Base-by-base conservation (phyloP, 1,139 yeast species). In the Keqinozyma sinolaborantium region DNA sequence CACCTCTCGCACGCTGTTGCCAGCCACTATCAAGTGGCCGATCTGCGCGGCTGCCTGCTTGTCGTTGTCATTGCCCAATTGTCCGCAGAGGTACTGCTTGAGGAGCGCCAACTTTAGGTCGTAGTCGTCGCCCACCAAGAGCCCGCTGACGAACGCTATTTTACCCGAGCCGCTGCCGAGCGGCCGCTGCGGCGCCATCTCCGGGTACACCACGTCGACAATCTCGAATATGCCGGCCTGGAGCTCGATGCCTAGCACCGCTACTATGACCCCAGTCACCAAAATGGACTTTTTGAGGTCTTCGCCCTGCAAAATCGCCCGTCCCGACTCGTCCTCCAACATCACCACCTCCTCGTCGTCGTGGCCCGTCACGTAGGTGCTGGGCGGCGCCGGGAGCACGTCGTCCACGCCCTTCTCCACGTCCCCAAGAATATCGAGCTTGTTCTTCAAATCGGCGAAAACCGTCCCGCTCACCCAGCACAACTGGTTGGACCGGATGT, bases 391-490 rank as follows among this genome's bases (percentile, higher is more conserved):
- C 2, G 77, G 77, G 28, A 75, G 54, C 20, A 70, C 70, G 28
- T 76, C 81, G 44, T 76, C 80, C 24, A 58, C 55, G 12, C 76
- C 77, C 12, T 60, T 73, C 27, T 84, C 79, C 11, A 90, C 92
- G 42, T 92, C 97, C 30, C 78, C 76, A 34, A 94, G 61, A 30
- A 92, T 82, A 50, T 88, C 83, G 8, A 95, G 87, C 52, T 92
- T 92, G 51, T 78, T 77, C 49, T 77, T 79, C 79, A 87, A 73
- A 39, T 90, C 96, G 47, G 87, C 74, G 48, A 83, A 88, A 0
- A 90, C 70, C 0, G 97, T 86, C 2, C 98, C 99, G 23, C 84
- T 70, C n/a, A 87, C 81, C 95, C 95, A 92, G 40, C 88, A 77
- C 19, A 88, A 74, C 43, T 77, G 72, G 32, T 82, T 78, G 28